Percentiles rank a stretch among this genome's conserved stretches.
Evolutionary conservation across 176 grass and related monocot genomes (phyloP).

Genomic region (Cenchrus fungigraminus): DNA sequence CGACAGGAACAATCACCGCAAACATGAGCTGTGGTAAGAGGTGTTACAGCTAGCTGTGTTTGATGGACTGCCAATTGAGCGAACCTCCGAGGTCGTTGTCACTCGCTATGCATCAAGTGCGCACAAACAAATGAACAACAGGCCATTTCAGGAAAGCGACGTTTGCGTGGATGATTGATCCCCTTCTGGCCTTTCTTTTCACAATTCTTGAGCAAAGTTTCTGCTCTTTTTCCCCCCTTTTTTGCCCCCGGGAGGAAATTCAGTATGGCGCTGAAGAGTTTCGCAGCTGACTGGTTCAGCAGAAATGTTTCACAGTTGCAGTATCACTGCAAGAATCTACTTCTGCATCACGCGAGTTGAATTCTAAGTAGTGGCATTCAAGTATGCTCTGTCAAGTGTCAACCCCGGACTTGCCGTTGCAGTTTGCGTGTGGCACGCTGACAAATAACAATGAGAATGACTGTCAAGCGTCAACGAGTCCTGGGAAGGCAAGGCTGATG

Average conservation of each 20-base stretch:
- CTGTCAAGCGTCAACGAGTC: not conserved
- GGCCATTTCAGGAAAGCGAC: not conserved
- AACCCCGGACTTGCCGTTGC: not conserved
- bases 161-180: not conserved
- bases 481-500: not conserved
- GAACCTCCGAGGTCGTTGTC: not conserved
- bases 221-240: no score
- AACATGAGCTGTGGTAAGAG: not conserved
- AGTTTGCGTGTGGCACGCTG: not conserved
- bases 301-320: not conserved
- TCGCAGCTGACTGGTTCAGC: no score
- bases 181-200: not conserved
- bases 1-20: not conserved
- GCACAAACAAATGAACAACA: not conserved
- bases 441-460: not conserved
- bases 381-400: not conserved
- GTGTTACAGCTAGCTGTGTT: not conserved
- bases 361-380: not conserved
- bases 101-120: not conserved
- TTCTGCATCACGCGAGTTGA: not conserved
- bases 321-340: not conserved
- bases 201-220: not conserved
- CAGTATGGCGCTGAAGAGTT: not conserved
- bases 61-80: not conserved
- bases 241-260: not conserved